Evolutionary conservation across 225 moss, liverwort and hornwort species (phyloP), one percentile per base, ranked within the genome.

Genomic region (Physcomitrium patens): DNA sequence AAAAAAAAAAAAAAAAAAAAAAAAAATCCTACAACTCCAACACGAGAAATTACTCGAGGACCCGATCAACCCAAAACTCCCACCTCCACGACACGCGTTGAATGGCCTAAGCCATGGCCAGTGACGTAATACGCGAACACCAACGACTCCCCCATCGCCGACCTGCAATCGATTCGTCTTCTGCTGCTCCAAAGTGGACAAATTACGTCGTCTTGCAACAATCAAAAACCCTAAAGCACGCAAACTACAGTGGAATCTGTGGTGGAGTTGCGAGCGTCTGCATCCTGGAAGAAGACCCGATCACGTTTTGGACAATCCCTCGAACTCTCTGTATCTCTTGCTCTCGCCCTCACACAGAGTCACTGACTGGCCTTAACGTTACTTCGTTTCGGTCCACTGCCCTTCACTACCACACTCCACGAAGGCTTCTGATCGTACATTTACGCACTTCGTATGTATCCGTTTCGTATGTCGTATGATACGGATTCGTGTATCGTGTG

Each of bases 1-100:
- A n/a, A n/a, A n/a, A n/a, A n/a, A n/a, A n/a, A n/a, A n/a, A n/a
- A n/a, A n/a, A n/a, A n/a, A n/a, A n/a, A n/a, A 8, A 44, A 65
- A 58, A 61, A 0, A 47, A 46, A 65, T 65, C 53, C 9, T 60
- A 52, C 19, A 69, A 73, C 23, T 60, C 59, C 20, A 53, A 19
- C 16, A 26, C 9, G 48, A 71, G 0, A 60, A 24, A 72, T 0
- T 10, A 45, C 42, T 70, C 58, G 15, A 10, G 9, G 31, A 42
- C 68, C 8, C 67, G 7, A 43, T 18, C 45, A 19, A 57, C 17
- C 7, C 14, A 7, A 5, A 62, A 68, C 26, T 52, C 19, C 27
- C n/a, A 91, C 96, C 91, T 96, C 96, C 44, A 91, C 89, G 60
- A 96, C 96, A 60, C 96, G 89, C 42, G 94, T 94, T 9, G 96